Conservation (phyloP, 345 rosid species). For the Eucalyptus caleyi region DNA sequence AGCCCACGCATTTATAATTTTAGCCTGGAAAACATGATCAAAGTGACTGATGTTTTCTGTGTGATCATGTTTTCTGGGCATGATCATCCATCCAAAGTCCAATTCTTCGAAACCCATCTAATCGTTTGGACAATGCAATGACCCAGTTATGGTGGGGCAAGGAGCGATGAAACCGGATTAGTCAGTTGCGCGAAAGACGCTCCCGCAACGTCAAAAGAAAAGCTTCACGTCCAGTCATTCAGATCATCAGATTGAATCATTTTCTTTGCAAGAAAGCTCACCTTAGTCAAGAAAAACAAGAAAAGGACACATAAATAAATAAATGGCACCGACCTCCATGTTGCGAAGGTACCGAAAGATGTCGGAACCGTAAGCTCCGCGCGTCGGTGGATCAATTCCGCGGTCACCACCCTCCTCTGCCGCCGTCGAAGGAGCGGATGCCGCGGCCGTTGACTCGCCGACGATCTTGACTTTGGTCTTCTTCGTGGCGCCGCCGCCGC, state of each 20-base stretch:
- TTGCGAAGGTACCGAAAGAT: constrained; percentile 38
- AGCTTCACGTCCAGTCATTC: background rate
- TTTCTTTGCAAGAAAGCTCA: background rate
- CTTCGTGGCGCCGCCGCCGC: background rate
- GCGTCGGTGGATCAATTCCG: constrained; percentile 35
- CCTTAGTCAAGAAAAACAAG: background rate
- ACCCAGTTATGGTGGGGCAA: no score
- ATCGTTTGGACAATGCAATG: background rate
- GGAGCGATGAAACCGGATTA: no score
- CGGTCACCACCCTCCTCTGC: background rate
- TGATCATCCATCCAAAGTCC: background rate
- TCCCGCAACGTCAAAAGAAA: background rate
- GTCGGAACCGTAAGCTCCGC: constrained; percentile 26
- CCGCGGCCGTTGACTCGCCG: background rate
- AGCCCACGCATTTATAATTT: background rate
- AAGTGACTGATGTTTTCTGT: background rate
- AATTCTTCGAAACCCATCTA: background rate
- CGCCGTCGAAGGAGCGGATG: background rate
- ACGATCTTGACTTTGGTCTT: background rate
- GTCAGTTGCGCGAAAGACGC: no score
- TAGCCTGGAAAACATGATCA: background rate
- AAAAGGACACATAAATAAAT: background rate
- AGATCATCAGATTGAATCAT: background rate
- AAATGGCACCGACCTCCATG: constrained; percentile 29
- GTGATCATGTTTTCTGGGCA: background rate